A percentile compares a stretch with the other conserved stretches of the same genome.
Conservation (phyloP, 345 rosid species). For the Ceriops tagal region DNA sequence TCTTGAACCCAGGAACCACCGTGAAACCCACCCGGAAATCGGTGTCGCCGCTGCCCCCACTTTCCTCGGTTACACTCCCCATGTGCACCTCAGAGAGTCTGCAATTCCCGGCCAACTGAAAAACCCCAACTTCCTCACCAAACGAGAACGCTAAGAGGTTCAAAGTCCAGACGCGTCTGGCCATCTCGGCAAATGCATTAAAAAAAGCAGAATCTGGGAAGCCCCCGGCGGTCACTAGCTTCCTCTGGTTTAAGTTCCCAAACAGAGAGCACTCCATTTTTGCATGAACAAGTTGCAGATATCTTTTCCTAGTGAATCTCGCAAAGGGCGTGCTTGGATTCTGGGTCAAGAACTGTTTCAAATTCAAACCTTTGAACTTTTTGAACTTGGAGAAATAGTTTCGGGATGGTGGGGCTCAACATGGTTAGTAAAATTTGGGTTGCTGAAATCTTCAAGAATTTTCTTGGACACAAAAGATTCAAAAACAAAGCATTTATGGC, state of each 20-base stretch:
- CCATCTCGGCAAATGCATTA: conserved; percentile 62
- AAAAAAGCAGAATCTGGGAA: conserved; percentile 68
- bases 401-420: no score
- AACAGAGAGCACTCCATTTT: conserved; percentile 95
- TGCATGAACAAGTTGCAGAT: conserved; percentile 70
- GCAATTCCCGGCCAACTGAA: conserved; percentile 56
- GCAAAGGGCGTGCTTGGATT: conserved; percentile 53
- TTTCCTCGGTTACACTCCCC: conserved; percentile 57
- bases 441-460: conserved; percentile 38
- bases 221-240: conserved; percentile 43
- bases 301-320: conserved; percentile 51
- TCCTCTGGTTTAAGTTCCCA: conserved; percentile 80
- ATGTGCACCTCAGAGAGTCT: conserved; percentile 89
- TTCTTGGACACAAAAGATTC: conserved; percentile 69
- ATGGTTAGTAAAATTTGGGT: no score
- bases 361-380: conserved; percentile 43
- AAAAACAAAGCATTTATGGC: conserved; percentile 45
- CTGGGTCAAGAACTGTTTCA: conserved; percentile 42
- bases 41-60: conserved; percentile 21
- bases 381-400: conserved; percentile 4
- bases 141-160: conserved; percentile 67
- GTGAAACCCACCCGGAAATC: conserved; percentile 68
- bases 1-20: conserved; percentile 90
- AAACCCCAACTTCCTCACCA: conserved; percentile 50
- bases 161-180: conserved; percentile 57